These are phyloP conservation scores for Globisporangium carolinianum DNA, from an alignment of 352 stramenopile species.

Conservation along the genomic window DNA sequence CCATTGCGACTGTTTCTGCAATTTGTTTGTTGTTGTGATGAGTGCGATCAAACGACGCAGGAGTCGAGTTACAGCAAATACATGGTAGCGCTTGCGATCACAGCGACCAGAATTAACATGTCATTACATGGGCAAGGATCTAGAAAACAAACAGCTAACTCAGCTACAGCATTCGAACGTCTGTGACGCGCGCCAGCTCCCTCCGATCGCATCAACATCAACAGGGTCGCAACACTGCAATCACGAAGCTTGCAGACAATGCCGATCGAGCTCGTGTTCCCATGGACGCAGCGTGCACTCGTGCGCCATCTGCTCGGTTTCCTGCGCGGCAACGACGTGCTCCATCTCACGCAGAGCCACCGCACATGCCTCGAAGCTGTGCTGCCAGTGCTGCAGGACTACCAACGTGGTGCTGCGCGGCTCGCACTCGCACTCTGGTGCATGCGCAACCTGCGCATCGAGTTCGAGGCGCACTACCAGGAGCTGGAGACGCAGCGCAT, in stretches of 20 bases:
- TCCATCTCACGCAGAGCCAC: constrained; percentile 16
- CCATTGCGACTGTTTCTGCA: not conserved
- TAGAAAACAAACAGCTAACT: too few relatives aligned
- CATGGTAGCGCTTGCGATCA: too few relatives aligned
- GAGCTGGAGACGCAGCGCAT: constrained; percentile 43
- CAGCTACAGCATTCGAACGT: too few relatives aligned
- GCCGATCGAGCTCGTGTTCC: constrained; percentile 1
- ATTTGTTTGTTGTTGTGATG: not conserved
- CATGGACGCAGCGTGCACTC: constrained; percentile 10
- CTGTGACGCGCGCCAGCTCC: too few relatives aligned
- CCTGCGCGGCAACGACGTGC: constrained; percentile 19
- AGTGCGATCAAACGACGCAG: too few relatives aligned
- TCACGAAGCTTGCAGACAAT: not conserved
- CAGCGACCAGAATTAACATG: too few relatives aligned
- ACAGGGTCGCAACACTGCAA: not conserved
- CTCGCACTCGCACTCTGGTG: constrained; percentile 34
- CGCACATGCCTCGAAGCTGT: constrained; percentile 16
- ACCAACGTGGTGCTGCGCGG: constrained; percentile 13
- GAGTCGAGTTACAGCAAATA: not conserved
- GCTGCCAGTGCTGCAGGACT: constrained; percentile 15
- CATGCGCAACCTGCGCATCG: constrained; percentile 20
- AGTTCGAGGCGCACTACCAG: constrained; percentile 45
- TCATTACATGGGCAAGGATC: too few relatives aligned
- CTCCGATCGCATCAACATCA: not conserved
- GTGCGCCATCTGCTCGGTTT: constrained; percentile 23